These are phyloP conservation scores for Saccharomyces hybrid DNA, from an alignment of 1,139 yeast genomes.

Conservation along the genomic window DNA sequence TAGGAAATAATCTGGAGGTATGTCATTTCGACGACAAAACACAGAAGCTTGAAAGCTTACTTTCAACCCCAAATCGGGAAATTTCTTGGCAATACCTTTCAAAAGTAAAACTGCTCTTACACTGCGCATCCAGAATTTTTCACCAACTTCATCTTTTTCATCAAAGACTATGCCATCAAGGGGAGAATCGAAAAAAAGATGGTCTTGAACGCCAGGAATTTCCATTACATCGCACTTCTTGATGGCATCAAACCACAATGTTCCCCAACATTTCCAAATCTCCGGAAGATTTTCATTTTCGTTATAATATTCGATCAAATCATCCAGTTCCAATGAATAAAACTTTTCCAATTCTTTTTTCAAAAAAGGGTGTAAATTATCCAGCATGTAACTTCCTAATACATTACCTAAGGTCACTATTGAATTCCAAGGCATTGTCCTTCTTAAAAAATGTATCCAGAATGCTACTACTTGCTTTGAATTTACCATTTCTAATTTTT, in stretches of 20 bases:
- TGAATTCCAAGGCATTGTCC: constrained; percentile 61
- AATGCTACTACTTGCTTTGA: constrained; percentile 28
- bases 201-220: constrained; percentile 51
- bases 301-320: constrained; percentile 40
- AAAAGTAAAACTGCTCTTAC: constrained; percentile 26
- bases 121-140: constrained; percentile 29
- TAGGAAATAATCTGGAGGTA: too few species aligned
- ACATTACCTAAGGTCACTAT: constrained; percentile 54
- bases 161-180: constrained; percentile 51
- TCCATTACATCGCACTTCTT: constrained; percentile 41
- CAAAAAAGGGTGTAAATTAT: constrained; percentile 19
- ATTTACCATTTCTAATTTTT: constrained; percentile 38
- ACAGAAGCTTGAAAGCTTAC: constrained; percentile 13
- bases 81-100: constrained; percentile 23
- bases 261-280: constrained; percentile 81
- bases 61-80: constrained; percentile 16
- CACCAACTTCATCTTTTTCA: constrained; percentile 33
- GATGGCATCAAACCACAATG: constrained; percentile 59
- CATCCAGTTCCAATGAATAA: constrained; percentile 18
- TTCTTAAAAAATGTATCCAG: constrained; percentile 43
- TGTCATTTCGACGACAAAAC: constrained; percentile 13
- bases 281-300: constrained; percentile 59
- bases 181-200: constrained; percentile 54
- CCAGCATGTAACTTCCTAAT: constrained; percentile 27
- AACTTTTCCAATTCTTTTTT: constrained; percentile 18